phyloP scores from a whole-genome alignment of 1,284 basidiomycete genomes.

The Sporisorium exsertum region DNA sequence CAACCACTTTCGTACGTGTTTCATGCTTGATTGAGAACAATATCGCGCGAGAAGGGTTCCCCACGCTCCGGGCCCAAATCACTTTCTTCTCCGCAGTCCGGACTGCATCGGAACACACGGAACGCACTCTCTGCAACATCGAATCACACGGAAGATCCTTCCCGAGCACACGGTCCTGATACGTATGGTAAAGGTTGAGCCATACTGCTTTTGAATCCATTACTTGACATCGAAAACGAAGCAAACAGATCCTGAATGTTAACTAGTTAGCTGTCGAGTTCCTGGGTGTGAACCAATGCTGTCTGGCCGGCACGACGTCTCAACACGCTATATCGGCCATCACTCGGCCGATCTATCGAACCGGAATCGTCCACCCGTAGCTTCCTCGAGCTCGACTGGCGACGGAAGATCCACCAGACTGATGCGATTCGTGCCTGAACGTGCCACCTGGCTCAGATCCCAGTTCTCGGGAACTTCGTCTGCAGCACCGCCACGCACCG shows the following conservation, averaged over 20 bases:
- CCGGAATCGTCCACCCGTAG: slow-evolving; percentile 37
- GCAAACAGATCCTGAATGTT: background rate
- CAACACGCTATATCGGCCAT: background rate
- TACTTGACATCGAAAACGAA: background rate
- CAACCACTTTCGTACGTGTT: slow-evolving; percentile 3
- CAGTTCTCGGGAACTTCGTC: slow-evolving; percentile 45
- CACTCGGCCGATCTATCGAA: slow-evolving; percentile 25
- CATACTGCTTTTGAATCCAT: background rate
- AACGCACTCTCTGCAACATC: background rate
- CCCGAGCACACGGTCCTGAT: background rate
- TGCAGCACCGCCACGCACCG: background rate
- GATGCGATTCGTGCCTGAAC: slow-evolving; percentile 37
- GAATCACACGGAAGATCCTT: background rate
- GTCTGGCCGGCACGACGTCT: background rate
- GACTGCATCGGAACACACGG: background rate
- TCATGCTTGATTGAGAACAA: background rate
- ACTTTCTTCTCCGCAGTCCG: background rate
- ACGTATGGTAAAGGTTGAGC: background rate
- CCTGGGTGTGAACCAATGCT: background rate
- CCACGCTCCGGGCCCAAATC: background rate
- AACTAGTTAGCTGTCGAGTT: background rate
- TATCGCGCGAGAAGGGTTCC: slow-evolving; percentile 5
- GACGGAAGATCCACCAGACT: slow-evolving; percentile 49
- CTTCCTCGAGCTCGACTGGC: slow-evolving; percentile 44
- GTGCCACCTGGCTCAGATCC: slow-evolving; percentile 40